Evolutionary conservation across 768 basidiomycete genomes (phyloP), one percentile per base, ranked within the genome.

Genomic region (Tephrocybe sp.): DNA sequence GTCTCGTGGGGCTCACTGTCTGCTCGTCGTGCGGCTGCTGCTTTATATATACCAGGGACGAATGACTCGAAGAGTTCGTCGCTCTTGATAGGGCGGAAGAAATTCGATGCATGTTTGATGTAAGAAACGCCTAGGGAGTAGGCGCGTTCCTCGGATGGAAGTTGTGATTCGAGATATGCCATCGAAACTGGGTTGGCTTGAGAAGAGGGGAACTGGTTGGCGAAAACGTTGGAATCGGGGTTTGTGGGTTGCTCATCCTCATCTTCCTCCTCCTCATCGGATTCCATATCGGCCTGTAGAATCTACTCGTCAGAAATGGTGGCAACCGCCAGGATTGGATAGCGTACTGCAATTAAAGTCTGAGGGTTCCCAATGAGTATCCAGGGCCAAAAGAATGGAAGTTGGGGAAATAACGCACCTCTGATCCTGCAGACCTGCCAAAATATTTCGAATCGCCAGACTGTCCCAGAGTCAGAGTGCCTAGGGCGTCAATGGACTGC

Each of bases 391-490:
- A 23, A 7, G n/a, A 16, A 36, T 36, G 11, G 34, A 24, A 40
- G 24, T 36, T 30, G 10, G 5, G n/a, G 29, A 6, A 4, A 21
- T 45, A 34, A 34, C 64, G 37, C 42, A 78, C 75, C 70, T 84
- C 82, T n/a, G 80, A 77, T 2, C 82, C 82, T 30, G 80, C 83
- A 8, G 80, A 80, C 22, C 79, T 69, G 15, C 84, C 84, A 56
- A 83, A 83, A 58, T 84, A 86, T 56, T 79, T 81, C 49, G 79
- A 71, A 49, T 79, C 72, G 15, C 84, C 84, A 12, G 78, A 73
- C 44, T 79, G 80, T 23, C 76, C 78, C 9, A 86, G 63, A 2
- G 83, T 82, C 46, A 86, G 57, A 1, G 84, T 83, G 0, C 84
- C 84, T n/a, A 84, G 64, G 0, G 80, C 80, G 49, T 81, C 82